A percentile compares a stretch with the other conserved stretches of the same genome.
phyloP scores from a whole-genome alignment of 2,329 filamentous ascomycete genomes.

The Diaporthe caulivora region DNA sequence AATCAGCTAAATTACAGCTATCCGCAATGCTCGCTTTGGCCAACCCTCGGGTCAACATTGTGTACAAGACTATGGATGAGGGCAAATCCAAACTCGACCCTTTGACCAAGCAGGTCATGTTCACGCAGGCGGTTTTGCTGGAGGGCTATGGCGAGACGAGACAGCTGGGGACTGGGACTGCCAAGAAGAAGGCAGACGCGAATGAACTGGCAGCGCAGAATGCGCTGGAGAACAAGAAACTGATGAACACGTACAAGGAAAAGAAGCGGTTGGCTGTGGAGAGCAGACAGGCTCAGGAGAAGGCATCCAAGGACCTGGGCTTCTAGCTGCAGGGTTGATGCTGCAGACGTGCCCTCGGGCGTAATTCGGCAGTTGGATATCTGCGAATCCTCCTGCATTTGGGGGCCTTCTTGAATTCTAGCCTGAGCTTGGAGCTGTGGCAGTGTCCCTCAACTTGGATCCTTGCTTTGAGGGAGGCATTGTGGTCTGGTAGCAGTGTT shows the following conservation, averaged over 20 bases:
- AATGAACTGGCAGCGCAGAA: conserved; percentile 74
- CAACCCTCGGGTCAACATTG: conserved; percentile 35
- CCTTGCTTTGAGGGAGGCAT: not conserved
- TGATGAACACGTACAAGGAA: conserved; percentile 64
- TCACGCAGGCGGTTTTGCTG: conserved; percentile 73
- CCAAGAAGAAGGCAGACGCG: conserved; percentile 76
- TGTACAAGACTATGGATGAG: conserved; percentile 41
- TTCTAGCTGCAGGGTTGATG: conserved; percentile 8
- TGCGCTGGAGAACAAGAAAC: conserved; percentile 75
- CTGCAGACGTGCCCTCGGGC: not conserved
- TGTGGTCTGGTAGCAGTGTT: not conserved
- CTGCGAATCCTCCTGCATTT: not conserved
- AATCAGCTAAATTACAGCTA: conserved; percentile 64
- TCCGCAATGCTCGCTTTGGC: conserved; percentile 21
- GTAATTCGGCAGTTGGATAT: not conserved
- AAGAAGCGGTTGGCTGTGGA: conserved; percentile 54
- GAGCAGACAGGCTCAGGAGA: conserved; percentile 32
- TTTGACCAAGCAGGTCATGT: conserved; percentile 66
- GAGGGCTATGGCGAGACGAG: conserved; percentile 76
- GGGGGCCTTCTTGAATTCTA: not conserved
- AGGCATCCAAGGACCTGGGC: conserved; percentile 33
- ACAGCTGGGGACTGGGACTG: conserved; percentile 73
- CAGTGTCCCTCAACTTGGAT: not conserved
- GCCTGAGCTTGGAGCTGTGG: not conserved
- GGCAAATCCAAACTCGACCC: conserved; percentile 66